phyloP scores from a whole-genome alignment of 2,329 filamentous ascomycete genomes.

The Mycosphaerella sp. region DNA sequence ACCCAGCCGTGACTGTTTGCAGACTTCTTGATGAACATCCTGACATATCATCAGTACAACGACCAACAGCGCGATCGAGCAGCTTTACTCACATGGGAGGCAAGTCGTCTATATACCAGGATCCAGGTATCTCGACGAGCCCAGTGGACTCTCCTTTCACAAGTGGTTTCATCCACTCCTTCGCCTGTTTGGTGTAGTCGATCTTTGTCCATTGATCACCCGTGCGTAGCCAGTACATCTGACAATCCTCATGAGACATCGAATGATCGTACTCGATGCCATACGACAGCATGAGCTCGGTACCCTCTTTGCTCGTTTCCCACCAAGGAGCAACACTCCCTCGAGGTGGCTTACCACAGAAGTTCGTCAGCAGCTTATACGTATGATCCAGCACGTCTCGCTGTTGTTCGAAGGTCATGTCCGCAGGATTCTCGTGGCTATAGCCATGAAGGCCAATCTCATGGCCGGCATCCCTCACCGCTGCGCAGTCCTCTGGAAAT shows the following conservation, averaged over 20 bases:
- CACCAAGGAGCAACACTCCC: constrained; percentile 67
- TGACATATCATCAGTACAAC: constrained; percentile 26
- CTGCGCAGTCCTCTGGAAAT: constrained; percentile 57
- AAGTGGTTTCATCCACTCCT: constrained; percentile 60
- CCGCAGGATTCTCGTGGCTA: constrained; percentile 62
- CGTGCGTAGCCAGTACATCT: constrained; percentile 56
- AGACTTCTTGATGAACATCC: constrained; percentile 61
- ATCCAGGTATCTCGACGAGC: constrained; percentile 54
- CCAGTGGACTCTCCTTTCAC: constrained; percentile 53
- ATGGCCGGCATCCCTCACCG: constrained; percentile 55
- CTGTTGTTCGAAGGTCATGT: constrained; percentile 68
- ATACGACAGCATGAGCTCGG: constrained; percentile 56
- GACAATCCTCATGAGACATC: constrained; percentile 58
- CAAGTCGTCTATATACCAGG: constrained; percentile 40
- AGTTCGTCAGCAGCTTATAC: constrained; percentile 61
- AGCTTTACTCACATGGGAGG: constrained; percentile 59
- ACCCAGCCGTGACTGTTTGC: constrained; percentile 56
- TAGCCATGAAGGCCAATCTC: constrained; percentile 65
- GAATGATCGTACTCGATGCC: constrained; percentile 64
- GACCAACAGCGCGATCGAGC: background rate
- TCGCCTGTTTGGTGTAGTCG: constrained; percentile 55
- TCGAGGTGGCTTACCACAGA: constrained; percentile 61
- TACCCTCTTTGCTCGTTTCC: constrained; percentile 63
- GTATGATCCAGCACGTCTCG: constrained; percentile 66
- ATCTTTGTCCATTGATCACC: constrained; percentile 62